A percentile compares a stretch with the other conserved stretches of the same genome.
Evolutionary conservation across 257 asterid genomes (phyloP).

Genomic region (Marsdenia floribunda): DNA sequence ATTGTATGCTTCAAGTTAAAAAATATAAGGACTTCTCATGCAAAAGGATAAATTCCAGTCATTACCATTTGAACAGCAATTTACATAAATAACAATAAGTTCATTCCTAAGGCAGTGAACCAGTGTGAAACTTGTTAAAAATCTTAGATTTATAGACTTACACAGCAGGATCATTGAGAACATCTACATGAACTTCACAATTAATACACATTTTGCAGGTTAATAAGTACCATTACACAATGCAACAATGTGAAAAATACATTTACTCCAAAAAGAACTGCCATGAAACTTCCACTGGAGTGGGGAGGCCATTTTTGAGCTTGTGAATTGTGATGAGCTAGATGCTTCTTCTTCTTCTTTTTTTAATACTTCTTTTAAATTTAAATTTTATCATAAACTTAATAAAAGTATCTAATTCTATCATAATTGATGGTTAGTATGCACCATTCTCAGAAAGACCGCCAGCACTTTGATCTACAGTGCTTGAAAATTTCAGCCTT

Average conservation of each 20-base stretch:
- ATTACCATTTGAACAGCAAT: no score
- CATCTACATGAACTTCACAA: not conserved
- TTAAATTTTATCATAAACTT: not conserved
- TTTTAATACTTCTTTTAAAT: no score
- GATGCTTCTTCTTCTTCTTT: no score
- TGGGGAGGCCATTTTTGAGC: no score
- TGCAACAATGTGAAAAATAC: not conserved
- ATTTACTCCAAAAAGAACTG: not conserved
- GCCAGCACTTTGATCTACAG: not conserved
- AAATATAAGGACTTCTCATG: not conserved
- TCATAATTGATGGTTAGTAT: not conserved
- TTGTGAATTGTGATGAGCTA: no score
- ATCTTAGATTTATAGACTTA: not conserved
- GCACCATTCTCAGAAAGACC: not conserved
- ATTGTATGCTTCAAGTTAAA: not conserved
- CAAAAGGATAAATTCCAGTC: not conserved
- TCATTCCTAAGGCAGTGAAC: not conserved
- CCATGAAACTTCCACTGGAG: not conserved
- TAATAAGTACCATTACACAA: not conserved
- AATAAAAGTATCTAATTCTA: not conserved
- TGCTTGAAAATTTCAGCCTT: conserved; percentile 6
- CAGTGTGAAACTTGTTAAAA: not conserved
- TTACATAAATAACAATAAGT: not conserved
- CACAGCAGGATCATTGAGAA: not conserved
- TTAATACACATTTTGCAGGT: not conserved